Percentiles rank a stretch among this genome's conserved stretches.
phyloP scores from a whole-genome alignment of 2,329 filamentous ascomycete species.

The Aspergillus sp. region DNA sequence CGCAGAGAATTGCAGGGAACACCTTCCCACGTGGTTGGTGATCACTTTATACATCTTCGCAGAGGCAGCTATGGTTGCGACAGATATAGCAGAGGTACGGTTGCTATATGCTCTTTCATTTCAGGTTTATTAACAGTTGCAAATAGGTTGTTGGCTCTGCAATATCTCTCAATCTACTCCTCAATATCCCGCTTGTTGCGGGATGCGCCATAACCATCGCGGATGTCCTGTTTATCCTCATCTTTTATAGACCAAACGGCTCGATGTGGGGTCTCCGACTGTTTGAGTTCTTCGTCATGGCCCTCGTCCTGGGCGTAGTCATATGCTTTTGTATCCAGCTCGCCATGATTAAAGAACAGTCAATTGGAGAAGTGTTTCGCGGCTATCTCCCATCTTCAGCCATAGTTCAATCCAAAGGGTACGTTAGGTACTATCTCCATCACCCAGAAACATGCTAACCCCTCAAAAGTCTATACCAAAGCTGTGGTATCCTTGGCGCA shows the following conservation, averaged over 20 bases:
- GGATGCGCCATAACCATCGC: slow-evolving; percentile 58
- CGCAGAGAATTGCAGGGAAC: slow-evolving; percentile 64
- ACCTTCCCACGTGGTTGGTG: slow-evolving; percentile 66
- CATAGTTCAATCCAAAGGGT: slow-evolving; percentile 53
- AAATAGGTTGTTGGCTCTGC: slow-evolving; percentile 56
- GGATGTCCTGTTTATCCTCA: slow-evolving; percentile 56
- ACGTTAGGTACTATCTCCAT: slow-evolving; percentile 13
- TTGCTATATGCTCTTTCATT: background rate
- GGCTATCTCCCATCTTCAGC: slow-evolving; percentile 57
- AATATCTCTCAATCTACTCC: slow-evolving; percentile 56
- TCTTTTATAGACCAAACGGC: slow-evolving; percentile 56
- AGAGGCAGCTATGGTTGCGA: slow-evolving; percentile 69
- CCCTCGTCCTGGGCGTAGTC: slow-evolving; percentile 55
- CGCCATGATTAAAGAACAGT: slow-evolving; percentile 50
- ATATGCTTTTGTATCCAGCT: slow-evolving; percentile 59
- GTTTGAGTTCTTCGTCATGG: slow-evolving; percentile 57
- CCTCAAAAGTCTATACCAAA: slow-evolving; percentile 51
- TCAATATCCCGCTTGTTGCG: slow-evolving; percentile 55
- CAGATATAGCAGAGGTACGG: slow-evolving; percentile 65
- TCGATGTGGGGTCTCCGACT: slow-evolving; percentile 52
- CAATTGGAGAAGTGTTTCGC: slow-evolving; percentile 53
- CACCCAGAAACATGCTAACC: slow-evolving; percentile 1
- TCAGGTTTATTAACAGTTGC: background rate
- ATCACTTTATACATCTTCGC: slow-evolving; percentile 61
- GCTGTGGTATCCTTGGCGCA: slow-evolving; percentile 53